A percentile compares a stretch with the other conserved stretches of the same genome.
Conservation (phyloP, 2,329 filamentous ascomycete genomes). For the Talaromyces islandicus region DNA sequence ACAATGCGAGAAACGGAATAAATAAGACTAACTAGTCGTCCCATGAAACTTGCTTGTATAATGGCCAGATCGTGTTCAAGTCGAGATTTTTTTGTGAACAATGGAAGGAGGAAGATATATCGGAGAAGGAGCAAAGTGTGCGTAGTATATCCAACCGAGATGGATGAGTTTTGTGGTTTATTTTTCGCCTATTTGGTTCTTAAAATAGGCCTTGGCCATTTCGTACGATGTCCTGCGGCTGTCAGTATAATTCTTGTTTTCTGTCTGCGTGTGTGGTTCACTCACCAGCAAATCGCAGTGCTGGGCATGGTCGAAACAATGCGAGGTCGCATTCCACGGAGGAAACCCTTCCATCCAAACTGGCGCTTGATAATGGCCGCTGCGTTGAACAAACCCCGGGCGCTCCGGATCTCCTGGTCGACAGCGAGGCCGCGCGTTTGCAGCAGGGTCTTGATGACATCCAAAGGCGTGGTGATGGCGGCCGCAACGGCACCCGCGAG, state of each 20-base stretch:
- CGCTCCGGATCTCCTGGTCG: slow-evolving; percentile 75
- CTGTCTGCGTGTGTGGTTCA: slow-evolving; percentile 8
- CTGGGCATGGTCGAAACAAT: slow-evolving; percentile 97
- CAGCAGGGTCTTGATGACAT: slow-evolving; percentile 96
- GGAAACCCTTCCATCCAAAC: slow-evolving; percentile 81
- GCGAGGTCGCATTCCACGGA: slow-evolving; percentile 84
- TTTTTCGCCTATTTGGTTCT: slow-evolving; percentile 30
- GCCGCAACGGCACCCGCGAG: slow-evolving; percentile 90
- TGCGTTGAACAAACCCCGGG: slow-evolving; percentile 73
- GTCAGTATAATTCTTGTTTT: background rate
- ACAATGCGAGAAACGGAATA: background rate
- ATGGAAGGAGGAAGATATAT: background rate
- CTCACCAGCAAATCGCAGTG: slow-evolving; percentile 97
- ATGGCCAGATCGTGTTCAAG: background rate
- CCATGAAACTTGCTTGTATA: background rate
- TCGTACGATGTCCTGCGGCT: slow-evolving; percentile 56
- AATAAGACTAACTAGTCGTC: background rate
- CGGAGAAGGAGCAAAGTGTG: background rate
- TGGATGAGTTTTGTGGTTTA: background rate
- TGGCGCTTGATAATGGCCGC: slow-evolving; percentile 75
- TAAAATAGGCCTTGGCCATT: slow-evolving; percentile 64
- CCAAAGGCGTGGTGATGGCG: slow-evolving; percentile 88
- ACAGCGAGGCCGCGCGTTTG: slow-evolving; percentile 83
- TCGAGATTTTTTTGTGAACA: background rate
- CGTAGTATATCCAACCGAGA: background rate